phyloP scores from a whole-genome alignment of 805 yeast species.

The Sungouiella blattae region DNA sequence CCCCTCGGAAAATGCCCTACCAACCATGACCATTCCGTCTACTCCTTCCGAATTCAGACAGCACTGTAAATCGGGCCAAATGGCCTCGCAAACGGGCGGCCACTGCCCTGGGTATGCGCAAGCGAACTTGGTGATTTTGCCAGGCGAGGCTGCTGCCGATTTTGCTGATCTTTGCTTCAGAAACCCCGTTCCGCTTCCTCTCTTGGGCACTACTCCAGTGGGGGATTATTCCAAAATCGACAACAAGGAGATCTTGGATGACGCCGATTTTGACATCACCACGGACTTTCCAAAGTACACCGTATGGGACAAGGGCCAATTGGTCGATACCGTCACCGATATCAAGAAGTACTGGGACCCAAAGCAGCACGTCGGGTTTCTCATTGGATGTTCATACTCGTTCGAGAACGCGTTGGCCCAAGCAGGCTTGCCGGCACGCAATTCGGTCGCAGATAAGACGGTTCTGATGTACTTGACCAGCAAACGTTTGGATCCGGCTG shows the following conservation, averaged over 20 bases:
- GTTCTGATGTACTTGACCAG: conserved; percentile 13
- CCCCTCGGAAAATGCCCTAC: background rate
- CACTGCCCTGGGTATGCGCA: conserved; percentile 28
- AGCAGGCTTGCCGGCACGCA: conserved; percentile 28
- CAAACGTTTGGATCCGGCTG: conserved; percentile 20
- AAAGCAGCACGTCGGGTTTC: conserved; percentile 34
- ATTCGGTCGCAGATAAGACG: conserved; percentile 10
- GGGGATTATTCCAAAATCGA: conserved; percentile 19
- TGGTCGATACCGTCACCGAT: conserved; percentile 19
- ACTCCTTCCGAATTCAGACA: conserved; percentile 1
- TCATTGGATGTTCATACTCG: conserved; percentile 42
- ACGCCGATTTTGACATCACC: conserved; percentile 24
- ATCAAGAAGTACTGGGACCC: conserved; percentile 28
- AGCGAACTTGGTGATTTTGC: conserved; percentile 37
- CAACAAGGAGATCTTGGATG: conserved; percentile 3
- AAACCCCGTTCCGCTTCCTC: conserved; percentile 40
- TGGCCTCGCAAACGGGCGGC: conserved; percentile 11
- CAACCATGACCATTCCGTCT: background rate
- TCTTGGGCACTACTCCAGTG: conserved; percentile 23
- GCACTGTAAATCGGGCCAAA: conserved; percentile 1
- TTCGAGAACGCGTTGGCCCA: conserved; percentile 32
- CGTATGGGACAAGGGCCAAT: conserved; percentile 29
- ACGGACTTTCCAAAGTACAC: conserved; percentile 34
- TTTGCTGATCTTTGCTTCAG: conserved; percentile 32
- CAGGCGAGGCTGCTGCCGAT: conserved; percentile 26